These are phyloP conservation scores for Sugiyamaella castrensis DNA, from an alignment of 1,139 yeast genomes.

Conservation along the genomic window DNA sequence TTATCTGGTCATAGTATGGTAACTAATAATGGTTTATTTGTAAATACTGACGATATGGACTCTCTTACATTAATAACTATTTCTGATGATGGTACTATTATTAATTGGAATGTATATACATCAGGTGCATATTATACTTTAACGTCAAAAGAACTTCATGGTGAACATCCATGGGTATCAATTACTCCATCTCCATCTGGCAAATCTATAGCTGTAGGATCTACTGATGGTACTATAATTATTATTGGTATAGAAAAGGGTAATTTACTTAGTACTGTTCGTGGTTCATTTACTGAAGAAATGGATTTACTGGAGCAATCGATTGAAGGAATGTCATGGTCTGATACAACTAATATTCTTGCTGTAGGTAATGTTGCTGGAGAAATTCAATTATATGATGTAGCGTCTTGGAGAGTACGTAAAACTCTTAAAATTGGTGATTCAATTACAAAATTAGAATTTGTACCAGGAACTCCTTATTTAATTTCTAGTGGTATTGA, in stretches of 20 bases:
- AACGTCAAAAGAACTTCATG: constrained; percentile 61
- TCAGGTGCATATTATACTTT: constrained; percentile 56
- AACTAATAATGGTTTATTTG: constrained; percentile 71
- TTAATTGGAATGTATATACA: constrained; percentile 88
- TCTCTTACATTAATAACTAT: constrained; percentile 66
- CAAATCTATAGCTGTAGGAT: constrained; percentile 60
- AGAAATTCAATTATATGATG: constrained; percentile 73
- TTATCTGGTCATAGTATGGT: constrained; percentile 79
- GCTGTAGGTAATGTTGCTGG: constrained; percentile 93
- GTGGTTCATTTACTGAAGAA: constrained; percentile 60
- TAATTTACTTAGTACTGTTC: constrained; percentile 56
- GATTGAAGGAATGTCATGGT: constrained; percentile 85
- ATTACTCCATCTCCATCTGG: constrained; percentile 52
- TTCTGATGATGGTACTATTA: constrained; percentile 84
- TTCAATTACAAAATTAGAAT: constrained; percentile 77
- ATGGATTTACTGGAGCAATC: constrained; percentile 71
- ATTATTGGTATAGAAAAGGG: constrained; percentile 75
- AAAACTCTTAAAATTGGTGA: constrained; percentile 66
- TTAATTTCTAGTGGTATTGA: constrained; percentile 77
- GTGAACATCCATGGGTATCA: constrained; percentile 86
- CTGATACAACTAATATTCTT: constrained; percentile 54
- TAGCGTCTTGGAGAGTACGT: constrained; percentile 83
- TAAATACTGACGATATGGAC: constrained; percentile 57
- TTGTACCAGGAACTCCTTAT: constrained; percentile 55
- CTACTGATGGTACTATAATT: constrained; percentile 80